Conservation (phyloP, 2,329 filamentous ascomycete species). For the Nemania sp. region DNA sequence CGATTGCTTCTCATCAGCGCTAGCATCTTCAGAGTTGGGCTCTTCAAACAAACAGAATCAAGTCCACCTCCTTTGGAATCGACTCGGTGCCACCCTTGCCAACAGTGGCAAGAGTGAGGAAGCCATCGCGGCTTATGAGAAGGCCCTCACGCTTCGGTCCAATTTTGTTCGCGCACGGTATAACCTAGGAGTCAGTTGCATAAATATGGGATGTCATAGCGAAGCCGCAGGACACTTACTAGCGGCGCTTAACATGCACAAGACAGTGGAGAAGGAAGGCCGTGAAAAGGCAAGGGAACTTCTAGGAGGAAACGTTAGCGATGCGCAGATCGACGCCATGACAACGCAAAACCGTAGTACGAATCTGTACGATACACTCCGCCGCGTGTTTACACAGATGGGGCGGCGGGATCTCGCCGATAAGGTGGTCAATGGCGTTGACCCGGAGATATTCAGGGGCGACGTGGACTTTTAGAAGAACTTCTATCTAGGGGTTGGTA, state of each 20-base stretch:
- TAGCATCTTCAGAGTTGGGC: constrained; percentile 86
- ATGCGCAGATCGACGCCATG: constrained; percentile 86
- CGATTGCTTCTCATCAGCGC: constrained; percentile 94
- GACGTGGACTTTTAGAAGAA: constrained; percentile 83
- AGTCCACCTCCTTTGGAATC: constrained; percentile 96
- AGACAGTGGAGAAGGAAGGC: constrained; percentile 87
- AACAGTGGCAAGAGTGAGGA: constrained; percentile 95
- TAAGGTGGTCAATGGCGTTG: constrained; percentile 87
- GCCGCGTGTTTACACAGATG: constrained; percentile 98
- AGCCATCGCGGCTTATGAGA: constrained; percentile 95
- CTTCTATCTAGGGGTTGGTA: background rate
- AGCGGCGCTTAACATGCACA: constrained; percentile 94
- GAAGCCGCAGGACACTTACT: constrained; percentile 94
- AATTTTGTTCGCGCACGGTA: constrained; percentile 98
- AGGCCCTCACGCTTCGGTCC: constrained; percentile 86
- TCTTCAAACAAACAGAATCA: constrained; percentile 86
- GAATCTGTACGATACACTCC: constrained; percentile 93
- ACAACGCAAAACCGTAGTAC: constrained; percentile 96
- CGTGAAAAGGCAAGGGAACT: constrained; percentile 86
- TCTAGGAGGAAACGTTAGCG: constrained; percentile 70
- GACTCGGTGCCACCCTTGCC: constrained; percentile 92
- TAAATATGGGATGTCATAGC: constrained; percentile 95
- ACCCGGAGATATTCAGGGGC: constrained; percentile 86
- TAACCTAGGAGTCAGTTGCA: constrained; percentile 95
- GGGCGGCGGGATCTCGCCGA: constrained; percentile 87